These are phyloP conservation scores for Tetrahymena borealis DNA, from an alignment of 73 alveolate species.

Conservation along the genomic window DNA sequence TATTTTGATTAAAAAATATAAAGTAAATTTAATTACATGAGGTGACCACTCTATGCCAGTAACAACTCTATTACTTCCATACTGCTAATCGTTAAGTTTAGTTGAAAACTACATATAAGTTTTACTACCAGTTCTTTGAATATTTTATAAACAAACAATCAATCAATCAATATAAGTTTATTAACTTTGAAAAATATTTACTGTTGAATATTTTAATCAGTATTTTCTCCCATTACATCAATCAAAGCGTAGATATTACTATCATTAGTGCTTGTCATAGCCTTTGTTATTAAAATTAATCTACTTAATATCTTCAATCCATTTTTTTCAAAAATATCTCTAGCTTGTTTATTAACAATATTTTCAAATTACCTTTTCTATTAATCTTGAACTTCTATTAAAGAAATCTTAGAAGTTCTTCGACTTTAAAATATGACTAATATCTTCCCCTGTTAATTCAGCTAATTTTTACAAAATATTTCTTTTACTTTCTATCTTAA, in stretches of 20 bases:
- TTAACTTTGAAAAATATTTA: neutral
- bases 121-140: neutral
- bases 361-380: neutral
- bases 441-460: neutral
- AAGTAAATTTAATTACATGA: conserved; percentile 52
- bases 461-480: neutral
- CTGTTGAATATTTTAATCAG: neutral
- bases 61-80: conserved; percentile 57
- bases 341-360: neutral
- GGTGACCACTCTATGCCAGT: conserved; percentile 82
- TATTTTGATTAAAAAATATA: no score
- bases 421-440: neutral
- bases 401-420: neutral
- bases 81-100: neutral
- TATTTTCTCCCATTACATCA: neutral
- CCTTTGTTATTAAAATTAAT: neutral
- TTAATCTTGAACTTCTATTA: neutral
- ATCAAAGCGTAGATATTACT: neutral
- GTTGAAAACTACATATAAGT: neutral
- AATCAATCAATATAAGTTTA: neutral
- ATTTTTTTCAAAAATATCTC: no score
- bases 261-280: neutral
- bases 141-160: no score
- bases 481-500: no score
- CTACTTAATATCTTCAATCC: neutral